Percentiles rank a stretch among this genome's conserved stretches.
Conservation (phyloP, 2,329 filamentous ascomycete genomes). For the Penicillium italicum region DNA sequence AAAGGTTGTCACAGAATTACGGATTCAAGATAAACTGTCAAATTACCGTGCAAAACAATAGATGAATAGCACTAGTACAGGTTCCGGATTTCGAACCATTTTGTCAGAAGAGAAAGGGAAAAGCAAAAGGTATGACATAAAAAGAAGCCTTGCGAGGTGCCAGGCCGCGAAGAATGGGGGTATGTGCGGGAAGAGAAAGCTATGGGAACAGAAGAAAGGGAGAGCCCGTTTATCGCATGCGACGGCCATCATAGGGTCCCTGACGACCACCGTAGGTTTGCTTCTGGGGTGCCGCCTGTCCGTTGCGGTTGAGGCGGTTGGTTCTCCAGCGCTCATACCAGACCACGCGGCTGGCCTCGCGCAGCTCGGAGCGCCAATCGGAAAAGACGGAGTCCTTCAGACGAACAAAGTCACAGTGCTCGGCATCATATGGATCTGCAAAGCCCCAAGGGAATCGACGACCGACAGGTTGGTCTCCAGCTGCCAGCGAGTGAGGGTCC, state of each 20-base stretch:
- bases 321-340: constrained; percentile 98
- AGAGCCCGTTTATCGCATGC: constrained; percentile 20
- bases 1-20: background rate
- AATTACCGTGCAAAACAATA: constrained; percentile 6
- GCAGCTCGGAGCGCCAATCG: constrained; percentile 88
- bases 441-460: constrained; percentile 96
- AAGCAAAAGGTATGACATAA: constrained; percentile 5
- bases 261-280: constrained; percentile 28
- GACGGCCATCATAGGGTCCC: constrained; percentile 29
- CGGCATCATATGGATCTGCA: constrained; percentile 83
- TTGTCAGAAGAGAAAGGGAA: constrained; percentile 5
- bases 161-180: constrained; percentile 20
- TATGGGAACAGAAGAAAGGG: constrained; percentile 17
- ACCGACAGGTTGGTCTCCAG: constrained; percentile 56
- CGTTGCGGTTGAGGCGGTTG: constrained; percentile 40
- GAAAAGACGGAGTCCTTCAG: constrained; percentile 89
- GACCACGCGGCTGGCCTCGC: constrained; percentile 82
- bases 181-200: constrained; percentile 27
- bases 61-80: constrained; percentile 5
- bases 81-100: constrained; percentile 2
- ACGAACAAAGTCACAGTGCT: constrained; percentile 89
- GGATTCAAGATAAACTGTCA: background rate
- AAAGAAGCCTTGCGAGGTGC: constrained; percentile 12
- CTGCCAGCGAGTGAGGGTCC: constrained; percentile 70
- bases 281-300: constrained; percentile 22